Conservation (phyloP, 805 yeast genomes). For the Sugiyamaella valdiviana region DNA sequence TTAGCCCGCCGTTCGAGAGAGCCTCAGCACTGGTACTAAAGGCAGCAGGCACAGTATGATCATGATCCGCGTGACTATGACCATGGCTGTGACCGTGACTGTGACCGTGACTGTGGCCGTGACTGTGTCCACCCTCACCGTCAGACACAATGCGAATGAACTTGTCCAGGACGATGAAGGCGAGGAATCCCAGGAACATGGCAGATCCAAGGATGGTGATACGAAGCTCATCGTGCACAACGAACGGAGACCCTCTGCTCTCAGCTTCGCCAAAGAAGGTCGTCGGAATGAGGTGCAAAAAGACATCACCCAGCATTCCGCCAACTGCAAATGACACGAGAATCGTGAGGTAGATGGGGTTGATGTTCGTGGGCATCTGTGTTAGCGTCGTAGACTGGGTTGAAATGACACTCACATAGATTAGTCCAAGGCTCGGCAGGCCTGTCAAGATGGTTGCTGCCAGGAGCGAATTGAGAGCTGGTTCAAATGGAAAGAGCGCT, state of each 20-base stretch:
- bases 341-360: conserved; percentile 44
- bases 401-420: conserved; percentile 16
- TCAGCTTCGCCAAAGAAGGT: conserved; percentile 50
- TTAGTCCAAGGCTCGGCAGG: conserved; percentile 54
- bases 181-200: conserved; percentile 54
- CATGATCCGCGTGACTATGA: conserved; percentile 11
- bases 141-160: conserved; percentile 43
- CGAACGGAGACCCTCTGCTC: conserved; percentile 32
- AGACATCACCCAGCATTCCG: conserved; percentile 68
- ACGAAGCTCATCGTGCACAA: conserved; percentile 47
- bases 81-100: conserved; percentile 36
- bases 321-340: conserved; percentile 72
- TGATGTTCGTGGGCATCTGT: conserved; percentile 48
- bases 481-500: conserved; percentile 37
- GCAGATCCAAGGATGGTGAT: conserved; percentile 47
- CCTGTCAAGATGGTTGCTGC: conserved; percentile 62
- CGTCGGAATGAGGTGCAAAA: conserved; percentile 66
- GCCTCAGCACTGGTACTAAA: conserved; percentile 10
- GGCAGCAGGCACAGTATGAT: background rate
- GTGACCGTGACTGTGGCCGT: conserved; percentile 39
- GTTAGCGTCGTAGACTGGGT: conserved; percentile 20
- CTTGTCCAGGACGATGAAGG: conserved; percentile 59
- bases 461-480: conserved; percentile 55
- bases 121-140: conserved; percentile 24
- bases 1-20: conserved; percentile 11